These are phyloP conservation scores for Paraphoma sp. DNA, from an alignment of 2,329 filamentous ascomycete genomes.

Conservation along the genomic window DNA sequence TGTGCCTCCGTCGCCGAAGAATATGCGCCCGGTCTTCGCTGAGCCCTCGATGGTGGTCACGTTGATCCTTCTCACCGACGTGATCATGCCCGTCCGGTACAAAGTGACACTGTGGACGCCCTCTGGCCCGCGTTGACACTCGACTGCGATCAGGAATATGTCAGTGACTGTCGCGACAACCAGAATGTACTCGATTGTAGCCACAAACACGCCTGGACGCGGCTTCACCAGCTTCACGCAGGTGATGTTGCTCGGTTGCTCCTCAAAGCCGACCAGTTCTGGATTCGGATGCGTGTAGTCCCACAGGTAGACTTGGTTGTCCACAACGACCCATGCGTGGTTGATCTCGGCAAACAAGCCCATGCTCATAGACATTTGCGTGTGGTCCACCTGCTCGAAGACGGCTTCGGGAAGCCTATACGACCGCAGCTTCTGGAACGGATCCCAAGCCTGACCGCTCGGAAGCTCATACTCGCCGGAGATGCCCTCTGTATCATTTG, in stretches of 20 bases:
- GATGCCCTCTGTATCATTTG: slow-evolving; percentile 70
- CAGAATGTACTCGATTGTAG: slow-evolving; percentile 83
- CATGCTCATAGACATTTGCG: slow-evolving; percentile 89
- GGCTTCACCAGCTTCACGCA: slow-evolving; percentile 88
- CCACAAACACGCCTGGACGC: slow-evolving; percentile 85
- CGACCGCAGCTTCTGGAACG: slow-evolving; percentile 85
- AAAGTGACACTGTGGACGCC: slow-evolving; percentile 77
- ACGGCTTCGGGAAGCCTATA: slow-evolving; percentile 92
- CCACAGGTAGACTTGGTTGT: slow-evolving; percentile 96
- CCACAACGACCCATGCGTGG: slow-evolving; percentile 94
- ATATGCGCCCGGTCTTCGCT: slow-evolving; percentile 81
- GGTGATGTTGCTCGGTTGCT: slow-evolving; percentile 85
- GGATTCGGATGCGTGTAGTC: slow-evolving; percentile 95
- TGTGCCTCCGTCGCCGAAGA: slow-evolving; percentile 81
- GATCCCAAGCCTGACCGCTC: slow-evolving; percentile 73
- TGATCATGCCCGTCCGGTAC: slow-evolving; percentile 87
- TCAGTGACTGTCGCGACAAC: slow-evolving; percentile 87
- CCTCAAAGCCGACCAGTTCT: slow-evolving; percentile 89
- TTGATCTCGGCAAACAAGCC: slow-evolving; percentile 93
- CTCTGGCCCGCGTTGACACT: slow-evolving; percentile 66
- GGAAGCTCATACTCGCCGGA: slow-evolving; percentile 92
- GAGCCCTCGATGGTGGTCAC: slow-evolving; percentile 82
- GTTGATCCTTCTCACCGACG: slow-evolving; percentile 76
- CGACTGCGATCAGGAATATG: slow-evolving; percentile 85
- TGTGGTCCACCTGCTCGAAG: slow-evolving; percentile 89